Evolutionary conservation across 352 stramenopile species (phyloP), one percentile per base, ranked within the genome.

Genomic region (Blastocystis sp.): DNA sequence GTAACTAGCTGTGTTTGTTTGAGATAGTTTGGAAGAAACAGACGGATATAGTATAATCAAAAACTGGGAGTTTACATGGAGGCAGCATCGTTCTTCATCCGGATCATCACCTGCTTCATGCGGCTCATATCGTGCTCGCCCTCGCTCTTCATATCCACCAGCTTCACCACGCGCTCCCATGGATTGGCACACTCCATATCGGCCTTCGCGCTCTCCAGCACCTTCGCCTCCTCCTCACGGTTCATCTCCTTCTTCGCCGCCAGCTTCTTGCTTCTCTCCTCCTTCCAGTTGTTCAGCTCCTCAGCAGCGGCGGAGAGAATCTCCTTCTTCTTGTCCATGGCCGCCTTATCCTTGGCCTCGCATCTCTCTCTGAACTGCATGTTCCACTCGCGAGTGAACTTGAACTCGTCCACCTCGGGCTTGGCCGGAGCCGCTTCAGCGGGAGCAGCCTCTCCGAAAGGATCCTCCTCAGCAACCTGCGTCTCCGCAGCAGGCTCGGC

Each of bases 41-140:
- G 14, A 7, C 6, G 6, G 48, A 57, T 57, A 57, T 57, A 57
- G 48, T 57, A 57, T 57, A 57, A 57, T 57, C 48, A 57, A 57
- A 57, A 57, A 57, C 48, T 14, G 14, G 6, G 48, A 57, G 14
- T 57, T 63, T 84, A 84, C 74, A 84, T 84, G 14, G 24, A 69
- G 54, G 74, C 78, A 88, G 63, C 68, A 88, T 90, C 89, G 65
- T 70, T 84, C 66, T 90, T 90, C 64, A 90, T 76, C 42, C 89
- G 59, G 70, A 90, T 90, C 64, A 90, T 82, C 21, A 90, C 69
- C 28, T 90, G 87, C 52, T 89, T 81, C 89, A 90, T 90, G 17
- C 89, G 43, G 45, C 34, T 77, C 24, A 80, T 69, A 61, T 90
- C 78, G 54, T 68, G 62, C 3, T 74, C 66, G 28, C 11, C 80